These are phyloP conservation scores for Corylus americana DNA, from an alignment of 306 rosid species.

Conservation along the genomic window DNA sequence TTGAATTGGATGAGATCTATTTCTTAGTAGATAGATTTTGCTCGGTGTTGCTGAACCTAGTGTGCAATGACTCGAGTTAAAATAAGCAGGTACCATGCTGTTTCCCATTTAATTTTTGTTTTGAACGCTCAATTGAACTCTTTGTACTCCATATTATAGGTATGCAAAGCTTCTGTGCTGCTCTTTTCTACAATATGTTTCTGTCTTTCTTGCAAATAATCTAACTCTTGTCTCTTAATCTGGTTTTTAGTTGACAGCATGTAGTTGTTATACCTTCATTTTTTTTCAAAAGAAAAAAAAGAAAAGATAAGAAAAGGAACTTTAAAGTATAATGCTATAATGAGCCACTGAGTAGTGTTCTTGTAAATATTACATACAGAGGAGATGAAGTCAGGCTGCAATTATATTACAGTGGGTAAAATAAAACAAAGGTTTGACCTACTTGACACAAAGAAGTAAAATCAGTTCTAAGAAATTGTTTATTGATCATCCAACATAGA, in stretches of 20 bases:
- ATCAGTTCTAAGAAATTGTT: neutral
- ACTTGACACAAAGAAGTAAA: neutral
- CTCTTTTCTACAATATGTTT: neutral
- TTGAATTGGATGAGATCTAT: neutral
- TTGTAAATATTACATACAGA: neutral
- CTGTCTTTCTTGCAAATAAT: neutral
- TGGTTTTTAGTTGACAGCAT: neutral
- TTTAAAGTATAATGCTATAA: neutral
- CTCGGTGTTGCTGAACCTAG: neutral
- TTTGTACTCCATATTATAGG: neutral
- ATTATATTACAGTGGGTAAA: neutral
- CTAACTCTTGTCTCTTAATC: constrained; percentile 1
- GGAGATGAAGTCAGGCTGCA: neutral
- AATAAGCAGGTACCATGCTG: neutral
- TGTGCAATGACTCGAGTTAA: neutral
- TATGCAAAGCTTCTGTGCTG: neutral
- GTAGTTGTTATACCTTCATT: neutral
- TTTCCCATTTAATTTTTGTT: neutral
- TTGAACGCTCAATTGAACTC: neutral
- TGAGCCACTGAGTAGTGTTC: neutral
- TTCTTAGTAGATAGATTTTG: constrained; percentile 1
- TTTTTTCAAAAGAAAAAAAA: neutral
- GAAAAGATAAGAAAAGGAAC: neutral
- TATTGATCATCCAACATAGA: neutral
- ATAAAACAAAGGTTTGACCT: neutral